Evolutionary conservation across 805 yeast genomes (phyloP).

Genomic region (Vanderwaltozyma verrucispora): DNA sequence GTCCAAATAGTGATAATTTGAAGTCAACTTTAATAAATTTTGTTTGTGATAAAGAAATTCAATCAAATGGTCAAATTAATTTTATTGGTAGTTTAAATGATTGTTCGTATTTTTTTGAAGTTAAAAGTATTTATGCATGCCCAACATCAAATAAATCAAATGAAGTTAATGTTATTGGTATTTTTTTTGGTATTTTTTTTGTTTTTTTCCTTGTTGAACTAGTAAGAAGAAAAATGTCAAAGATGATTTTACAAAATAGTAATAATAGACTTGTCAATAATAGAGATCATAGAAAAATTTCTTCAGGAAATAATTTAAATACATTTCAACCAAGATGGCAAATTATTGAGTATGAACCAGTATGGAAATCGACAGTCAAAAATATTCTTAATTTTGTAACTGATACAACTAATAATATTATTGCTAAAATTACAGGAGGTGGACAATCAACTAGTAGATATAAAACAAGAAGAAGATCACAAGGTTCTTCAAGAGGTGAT

Average conservation of each 20-base stretch:
- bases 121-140: conserved; percentile 77
- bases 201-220: conserved; percentile 32
- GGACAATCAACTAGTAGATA: not conserved
- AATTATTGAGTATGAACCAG: conserved; percentile 14
- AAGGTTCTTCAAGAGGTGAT: not conserved
- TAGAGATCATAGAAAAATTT: not conserved
- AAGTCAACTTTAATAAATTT: conserved; percentile 62
- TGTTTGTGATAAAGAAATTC: conserved; percentile 68
- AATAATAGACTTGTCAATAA: not conserved
- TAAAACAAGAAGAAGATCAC: not conserved
- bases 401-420: not conserved
- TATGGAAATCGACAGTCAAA: conserved; percentile 1
- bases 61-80: conserved; percentile 52
- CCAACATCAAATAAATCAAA: conserved; percentile 63
- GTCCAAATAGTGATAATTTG: conserved; percentile 44
- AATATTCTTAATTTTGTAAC: not conserved
- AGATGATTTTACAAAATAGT: not conserved
- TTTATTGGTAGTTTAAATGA: conserved; percentile 65
- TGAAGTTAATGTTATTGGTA: conserved; percentile 54
- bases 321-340: conserved; percentile 19
- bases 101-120: conserved; percentile 78
- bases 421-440: not conserved
- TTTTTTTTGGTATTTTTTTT: conserved; percentile 44
- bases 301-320: not conserved
- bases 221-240: conserved; percentile 26